Conservation (phyloP, 306 rosid species). For the Fragaria vesca region DNA sequence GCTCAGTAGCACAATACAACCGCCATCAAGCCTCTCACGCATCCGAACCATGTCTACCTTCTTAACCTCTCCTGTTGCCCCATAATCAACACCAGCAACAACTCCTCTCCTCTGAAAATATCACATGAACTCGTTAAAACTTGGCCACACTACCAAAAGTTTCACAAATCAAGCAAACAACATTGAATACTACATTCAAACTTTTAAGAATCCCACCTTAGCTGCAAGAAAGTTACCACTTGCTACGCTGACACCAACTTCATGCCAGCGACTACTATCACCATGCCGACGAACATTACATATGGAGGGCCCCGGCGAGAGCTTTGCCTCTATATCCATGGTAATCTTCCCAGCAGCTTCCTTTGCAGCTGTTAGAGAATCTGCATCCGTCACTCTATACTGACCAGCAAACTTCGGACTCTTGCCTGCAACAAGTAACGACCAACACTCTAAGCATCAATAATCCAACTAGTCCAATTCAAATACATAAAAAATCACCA, state of each 20-base stretch:
- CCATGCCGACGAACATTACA: slow-evolving; percentile 93
- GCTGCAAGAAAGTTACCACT: slow-evolving; percentile 98
- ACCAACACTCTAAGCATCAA: slow-evolving; percentile 1
- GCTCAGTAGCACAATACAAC: slow-evolving; percentile 87
- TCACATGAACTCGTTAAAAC: slow-evolving; percentile 18
- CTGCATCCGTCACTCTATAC: slow-evolving; percentile 78
- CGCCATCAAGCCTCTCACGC: slow-evolving; percentile 96
- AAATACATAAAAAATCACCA: not conserved
- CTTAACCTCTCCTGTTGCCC: slow-evolving; percentile 97
- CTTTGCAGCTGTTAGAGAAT: slow-evolving; percentile 83
- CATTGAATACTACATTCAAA: slow-evolving; percentile 3
- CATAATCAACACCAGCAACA: slow-evolving; percentile 83
- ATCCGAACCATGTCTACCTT: slow-evolving; percentile 76
- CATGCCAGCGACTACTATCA: slow-evolving; percentile 87
- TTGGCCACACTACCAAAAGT: slow-evolving; percentile 16
- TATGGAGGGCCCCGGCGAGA: slow-evolving; percentile 95
- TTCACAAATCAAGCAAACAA: slow-evolving; percentile 18
- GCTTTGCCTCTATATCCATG: slow-evolving; percentile 84
- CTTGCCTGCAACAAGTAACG: slow-evolving; percentile 53
- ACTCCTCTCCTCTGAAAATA: slow-evolving; percentile 84
- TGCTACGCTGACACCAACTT: slow-evolving; percentile 93
- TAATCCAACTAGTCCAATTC: not conserved
- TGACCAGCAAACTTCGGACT: slow-evolving; percentile 72
- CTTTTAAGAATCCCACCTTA: slow-evolving; percentile 55
- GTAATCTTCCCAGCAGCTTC: slow-evolving; percentile 90